These are phyloP conservation scores for Candida boleticola DNA, from an alignment of 805 yeast species.

Conservation along the genomic window DNA sequence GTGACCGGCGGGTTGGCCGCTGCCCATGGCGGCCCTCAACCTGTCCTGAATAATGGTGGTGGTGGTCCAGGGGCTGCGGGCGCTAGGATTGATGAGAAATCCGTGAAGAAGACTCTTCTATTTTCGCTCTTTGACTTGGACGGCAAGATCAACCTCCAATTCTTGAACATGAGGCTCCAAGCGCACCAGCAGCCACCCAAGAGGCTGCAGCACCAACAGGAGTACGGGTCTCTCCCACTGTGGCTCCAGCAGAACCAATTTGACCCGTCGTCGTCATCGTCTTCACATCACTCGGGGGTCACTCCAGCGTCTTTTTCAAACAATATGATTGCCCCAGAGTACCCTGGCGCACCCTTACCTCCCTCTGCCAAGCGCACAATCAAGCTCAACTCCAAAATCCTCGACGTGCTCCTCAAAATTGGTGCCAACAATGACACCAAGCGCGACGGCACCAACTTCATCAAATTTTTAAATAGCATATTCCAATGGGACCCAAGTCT, in stretches of 20 bases:
- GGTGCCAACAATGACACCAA: conserved; percentile 10
- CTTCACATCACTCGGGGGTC: not conserved
- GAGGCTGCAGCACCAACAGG: conserved; percentile 2
- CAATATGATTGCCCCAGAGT: not conserved
- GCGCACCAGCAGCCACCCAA: conserved; percentile 6
- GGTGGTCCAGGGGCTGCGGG: conserved; percentile 25
- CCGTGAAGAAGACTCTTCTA: conserved; percentile 32
- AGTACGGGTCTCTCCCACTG: conserved; percentile 4
- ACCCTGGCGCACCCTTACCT: conserved; percentile 6
- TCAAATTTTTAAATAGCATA: conserved; percentile 26
- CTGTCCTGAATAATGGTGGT: no score
- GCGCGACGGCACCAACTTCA: conserved; percentile 14
- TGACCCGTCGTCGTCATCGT: not conserved
- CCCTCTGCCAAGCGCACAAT: conserved; percentile 18
- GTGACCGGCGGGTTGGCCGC: not conserved
- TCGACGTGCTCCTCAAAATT: conserved; percentile 30
- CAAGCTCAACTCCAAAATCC: conserved; percentile 25
- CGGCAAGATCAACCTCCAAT: conserved; percentile 36
- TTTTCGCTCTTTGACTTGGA: conserved; percentile 37
- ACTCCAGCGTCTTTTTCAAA: no score
- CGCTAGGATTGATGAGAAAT: conserved; percentile 25
- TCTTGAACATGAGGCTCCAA: conserved; percentile 26
- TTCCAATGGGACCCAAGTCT: conserved; percentile 40
- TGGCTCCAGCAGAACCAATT: conserved; percentile 8
- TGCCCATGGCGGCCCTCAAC: not conserved